These are phyloP conservation scores for Spergularia azorica DNA, from an alignment of 179 eudicot genomes.

Conservation along the genomic window DNA sequence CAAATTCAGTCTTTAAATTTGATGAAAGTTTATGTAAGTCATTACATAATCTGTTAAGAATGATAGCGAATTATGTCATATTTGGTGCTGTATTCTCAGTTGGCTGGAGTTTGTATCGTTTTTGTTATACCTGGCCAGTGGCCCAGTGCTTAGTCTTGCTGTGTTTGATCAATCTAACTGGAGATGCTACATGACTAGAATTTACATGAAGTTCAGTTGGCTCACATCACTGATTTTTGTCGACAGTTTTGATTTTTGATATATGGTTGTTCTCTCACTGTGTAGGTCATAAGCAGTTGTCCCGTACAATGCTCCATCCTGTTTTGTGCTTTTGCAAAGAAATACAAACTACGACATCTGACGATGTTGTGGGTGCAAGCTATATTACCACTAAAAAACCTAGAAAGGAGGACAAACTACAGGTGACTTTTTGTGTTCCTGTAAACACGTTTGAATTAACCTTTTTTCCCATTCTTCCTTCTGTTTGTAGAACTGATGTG, in stretches of 20 bases:
- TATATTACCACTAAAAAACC: conserved; percentile 47
- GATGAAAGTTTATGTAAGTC: neutral
- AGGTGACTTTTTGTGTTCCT: conserved; percentile 32
- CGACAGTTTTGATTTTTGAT: neutral
- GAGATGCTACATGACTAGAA: neutral
- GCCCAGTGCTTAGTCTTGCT: too few species aligned
- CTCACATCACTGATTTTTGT: neutral
- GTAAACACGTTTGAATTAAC: neutral
- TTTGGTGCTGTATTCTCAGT: too few species aligned
- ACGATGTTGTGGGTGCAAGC: conserved; percentile 56
- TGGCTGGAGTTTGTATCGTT: too few species aligned
- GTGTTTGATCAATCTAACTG: too few species aligned
- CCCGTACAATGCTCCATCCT: conserved; percentile 37
- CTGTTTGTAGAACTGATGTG: neutral
- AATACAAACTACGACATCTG: conserved; percentile 65
- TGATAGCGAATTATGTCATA: too few species aligned
- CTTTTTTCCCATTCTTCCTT: neutral
- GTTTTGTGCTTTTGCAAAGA: conserved; percentile 53
- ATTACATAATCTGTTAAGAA: neutral
- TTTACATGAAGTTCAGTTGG: conserved; percentile 3
- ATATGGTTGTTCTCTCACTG: conserved; percentile 11
- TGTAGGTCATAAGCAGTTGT: conserved; percentile 41
- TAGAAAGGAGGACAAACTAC: conserved; percentile 33
- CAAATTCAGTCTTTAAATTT: neutral
- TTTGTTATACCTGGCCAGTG: too few species aligned